A percentile compares a stretch with the other conserved stretches of the same genome.
Evolutionary conservation across 768 basidiomycete species (phyloP).

Genomic region (Mycena polygramma): DNA sequence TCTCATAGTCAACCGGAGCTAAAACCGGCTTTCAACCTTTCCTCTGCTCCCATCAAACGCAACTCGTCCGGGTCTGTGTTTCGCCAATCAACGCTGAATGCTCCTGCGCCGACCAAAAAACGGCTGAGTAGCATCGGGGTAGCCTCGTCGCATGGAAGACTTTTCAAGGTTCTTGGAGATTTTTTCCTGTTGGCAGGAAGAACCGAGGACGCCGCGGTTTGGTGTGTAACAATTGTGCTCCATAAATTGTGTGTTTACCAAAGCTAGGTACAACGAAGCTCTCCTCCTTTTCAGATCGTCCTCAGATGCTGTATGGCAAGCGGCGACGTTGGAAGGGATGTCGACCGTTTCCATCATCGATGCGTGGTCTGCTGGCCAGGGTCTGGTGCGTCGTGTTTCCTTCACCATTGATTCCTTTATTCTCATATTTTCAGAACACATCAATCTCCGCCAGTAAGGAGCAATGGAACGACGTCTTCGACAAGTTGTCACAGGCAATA

Average conservation of each 20-base stretch:
- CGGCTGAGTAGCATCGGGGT: constrained; percentile 73
- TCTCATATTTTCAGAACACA: constrained; percentile 60
- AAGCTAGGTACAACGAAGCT: constrained; percentile 88
- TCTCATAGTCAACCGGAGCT: constrained; percentile 72
- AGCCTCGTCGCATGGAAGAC: constrained; percentile 84
- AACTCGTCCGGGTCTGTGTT: constrained; percentile 62
- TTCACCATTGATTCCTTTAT: constrained; percentile 18
- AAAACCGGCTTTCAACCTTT: constrained; percentile 48
- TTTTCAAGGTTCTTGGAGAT: constrained; percentile 91
- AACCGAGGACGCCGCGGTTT: constrained; percentile 82
- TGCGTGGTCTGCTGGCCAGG: constrained; percentile 84
- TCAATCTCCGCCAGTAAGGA: constrained; percentile 68
- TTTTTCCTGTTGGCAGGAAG: constrained; percentile 91
- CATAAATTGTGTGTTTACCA: constrained; percentile 23
- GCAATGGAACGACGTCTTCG: constrained; percentile 81
- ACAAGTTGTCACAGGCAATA: constrained; percentile 78
- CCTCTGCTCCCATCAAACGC: constrained; percentile 63
- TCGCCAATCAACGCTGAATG: constrained; percentile 66
- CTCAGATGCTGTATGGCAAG: constrained; percentile 91
- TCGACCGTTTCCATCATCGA: constrained; percentile 85
- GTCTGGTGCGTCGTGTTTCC: constrained; percentile 65
- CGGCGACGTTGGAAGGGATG: constrained; percentile 87
- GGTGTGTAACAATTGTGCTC: constrained; percentile 60
- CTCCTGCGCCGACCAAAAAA: constrained; percentile 66
- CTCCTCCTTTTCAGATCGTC: constrained; percentile 79